Base-by-base conservation (phyloP, 441 rosid genomes). In the Gossypium aridum region DNA sequence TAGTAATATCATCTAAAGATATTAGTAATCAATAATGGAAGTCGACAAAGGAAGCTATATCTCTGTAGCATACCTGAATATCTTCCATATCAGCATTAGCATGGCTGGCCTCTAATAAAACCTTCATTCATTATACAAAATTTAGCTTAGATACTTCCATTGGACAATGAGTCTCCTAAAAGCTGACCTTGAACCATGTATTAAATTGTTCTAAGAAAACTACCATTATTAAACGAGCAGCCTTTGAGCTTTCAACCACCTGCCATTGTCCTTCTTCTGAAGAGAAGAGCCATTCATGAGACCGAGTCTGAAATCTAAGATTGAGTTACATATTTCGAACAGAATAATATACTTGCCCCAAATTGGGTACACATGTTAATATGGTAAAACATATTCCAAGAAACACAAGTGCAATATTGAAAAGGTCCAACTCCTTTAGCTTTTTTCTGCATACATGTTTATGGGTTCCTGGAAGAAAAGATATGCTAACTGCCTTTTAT, bases 221-320 rank as follows among this genome's bases (percentile, higher is more conserved):
- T 86, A 93, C 97, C 98, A 94, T 87, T 79, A 94, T 85, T 70
- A 94, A 86, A 74, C 99, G 99, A 84, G 93, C 98, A 37, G 97
- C 86, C 82, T 81, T 84, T 74, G 97, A 81, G 84, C 89, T 94
- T 81, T 91, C 97, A 63, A 94, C 91, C 55, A 94, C 85, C 74
- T 80, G 73, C 98, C 98, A 92, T 76, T 92, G 99, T 79, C 98
- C 99, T 90, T 91, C 99, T 83, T 94, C 97, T 75, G 97, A 89
- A 83, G 91, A 85, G 89, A 89, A 94, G 79, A 92, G 92, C 99
- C 99, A 94, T 71, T 90, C 99, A 84, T 86, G 92, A 85, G 93
- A 86, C 66, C 92, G 91, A 68, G 90, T 79, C 97, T 93, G 96
- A 82, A 89, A 86, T 76, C 78, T 61, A 79, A 80, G 72, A 85